These are phyloP conservation scores for Candida loeiensis DNA, from an alignment of 805 yeast species.

Conservation along the genomic window DNA sequence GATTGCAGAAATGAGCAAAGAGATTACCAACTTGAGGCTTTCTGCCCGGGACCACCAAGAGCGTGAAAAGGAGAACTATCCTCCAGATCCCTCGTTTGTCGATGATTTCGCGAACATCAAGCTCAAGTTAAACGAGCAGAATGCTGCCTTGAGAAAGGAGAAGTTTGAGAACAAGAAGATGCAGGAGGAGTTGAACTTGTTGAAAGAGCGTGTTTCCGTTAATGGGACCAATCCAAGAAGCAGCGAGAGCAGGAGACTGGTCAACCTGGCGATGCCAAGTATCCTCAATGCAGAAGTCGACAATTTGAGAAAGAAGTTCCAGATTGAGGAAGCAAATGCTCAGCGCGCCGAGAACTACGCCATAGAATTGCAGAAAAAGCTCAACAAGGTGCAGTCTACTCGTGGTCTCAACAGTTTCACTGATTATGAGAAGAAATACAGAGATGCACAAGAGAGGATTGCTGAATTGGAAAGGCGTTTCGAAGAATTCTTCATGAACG, in stretches of 20 bases:
- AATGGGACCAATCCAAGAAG: constrained; percentile 7
- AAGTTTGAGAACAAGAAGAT: constrained; percentile 43
- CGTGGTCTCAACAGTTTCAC: constrained; percentile 32
- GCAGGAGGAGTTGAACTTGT: constrained; percentile 53
- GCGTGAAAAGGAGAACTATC: constrained; percentile 36
- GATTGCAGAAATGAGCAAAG: constrained; percentile 1
- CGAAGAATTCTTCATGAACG: constrained; percentile 21
- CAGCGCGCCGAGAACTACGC: constrained; percentile 50
- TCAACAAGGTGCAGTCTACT: constrained; percentile 39
- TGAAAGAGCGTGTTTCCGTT: constrained; percentile 54
- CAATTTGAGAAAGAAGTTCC: constrained; percentile 44
- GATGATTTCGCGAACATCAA: constrained; percentile 48
- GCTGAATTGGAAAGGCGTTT: constrained; percentile 30
- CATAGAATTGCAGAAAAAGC: constrained; percentile 40
- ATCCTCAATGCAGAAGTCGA: constrained; percentile 42
- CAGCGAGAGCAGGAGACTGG: constrained; percentile 19
- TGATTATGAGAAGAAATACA: constrained; percentile 35
- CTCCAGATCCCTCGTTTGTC: constrained; percentile 33
- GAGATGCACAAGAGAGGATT: constrained; percentile 33
- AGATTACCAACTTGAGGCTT: background rate
- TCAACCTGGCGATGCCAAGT: constrained; percentile 10
- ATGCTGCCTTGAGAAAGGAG: constrained; percentile 48
- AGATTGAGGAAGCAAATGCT: constrained; percentile 50
- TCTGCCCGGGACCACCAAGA: background rate
- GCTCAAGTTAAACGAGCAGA: constrained; percentile 49